Conservation (phyloP, 73 alveolate species). For the Symbiodinium pilosum region DNA sequence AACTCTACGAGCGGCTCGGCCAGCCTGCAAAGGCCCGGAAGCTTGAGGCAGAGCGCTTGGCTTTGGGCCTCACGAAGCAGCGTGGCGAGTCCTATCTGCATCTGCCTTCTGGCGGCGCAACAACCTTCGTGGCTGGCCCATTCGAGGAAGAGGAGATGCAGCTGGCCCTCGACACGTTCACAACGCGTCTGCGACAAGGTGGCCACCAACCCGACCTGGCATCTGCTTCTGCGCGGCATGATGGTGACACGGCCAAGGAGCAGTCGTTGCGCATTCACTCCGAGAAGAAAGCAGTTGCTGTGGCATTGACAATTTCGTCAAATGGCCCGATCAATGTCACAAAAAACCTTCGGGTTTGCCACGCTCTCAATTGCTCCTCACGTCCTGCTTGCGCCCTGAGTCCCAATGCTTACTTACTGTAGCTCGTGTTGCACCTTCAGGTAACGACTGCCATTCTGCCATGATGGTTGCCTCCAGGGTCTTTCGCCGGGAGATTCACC, state of each 20-base stretch:
- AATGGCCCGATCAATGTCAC: background rate
- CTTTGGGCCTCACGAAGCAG: slow-evolving; percentile 25
- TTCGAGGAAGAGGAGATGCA: background rate
- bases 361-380: background rate
- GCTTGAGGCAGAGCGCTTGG: slow-evolving; percentile 42
- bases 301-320: background rate
- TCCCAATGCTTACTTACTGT: background rate
- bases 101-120: background rate
- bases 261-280: slow-evolving; percentile 14
- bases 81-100: slow-evolving; percentile 74
- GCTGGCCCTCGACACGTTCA: background rate
- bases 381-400: background rate
- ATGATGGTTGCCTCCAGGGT: slow-evolving; percentile 57
- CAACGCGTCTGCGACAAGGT: background rate
- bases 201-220: background rate
- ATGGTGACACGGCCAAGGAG: background rate
- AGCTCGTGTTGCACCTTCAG: background rate
- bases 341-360: slow-evolving; percentile 63
- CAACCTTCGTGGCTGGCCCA: background rate
- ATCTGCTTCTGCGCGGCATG: background rate
- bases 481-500: slow-evolving; percentile 32
- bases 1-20: slow-evolving; percentile 44
- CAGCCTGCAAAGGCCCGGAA: slow-evolving; percentile 3
- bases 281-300: slow-evolving; percentile 55
- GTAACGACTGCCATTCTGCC: slow-evolving; percentile 65